Evolutionary conservation across 2,329 filamentous ascomycete genomes (phyloP).

Genomic region (Meredithiella fracta): DNA sequence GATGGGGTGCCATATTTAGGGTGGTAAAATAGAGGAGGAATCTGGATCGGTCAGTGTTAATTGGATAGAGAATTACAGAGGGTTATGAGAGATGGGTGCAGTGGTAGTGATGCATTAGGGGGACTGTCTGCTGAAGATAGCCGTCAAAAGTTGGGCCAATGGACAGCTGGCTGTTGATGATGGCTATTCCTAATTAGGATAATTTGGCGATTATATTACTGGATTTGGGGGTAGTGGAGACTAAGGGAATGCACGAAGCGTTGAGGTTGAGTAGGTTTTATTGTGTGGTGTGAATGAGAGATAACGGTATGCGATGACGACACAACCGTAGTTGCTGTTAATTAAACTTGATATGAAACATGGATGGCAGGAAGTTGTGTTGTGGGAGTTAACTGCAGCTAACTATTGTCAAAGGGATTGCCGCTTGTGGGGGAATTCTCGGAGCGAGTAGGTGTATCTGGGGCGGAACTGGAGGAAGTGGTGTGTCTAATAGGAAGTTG

Average conservation of each 20-base stretch:
- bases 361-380: background rate
- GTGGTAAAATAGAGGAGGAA: constrained; percentile 5
- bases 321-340: background rate
- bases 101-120: background rate
- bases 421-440: too few relatives aligned
- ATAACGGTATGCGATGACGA: background rate
- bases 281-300: background rate
- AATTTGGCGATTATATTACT: constrained; percentile 6
- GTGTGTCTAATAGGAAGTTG: too few relatives aligned
- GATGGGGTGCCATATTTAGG: background rate
- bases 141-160: constrained; percentile 3
- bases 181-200: background rate
- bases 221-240: constrained; percentile 1
- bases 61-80: background rate
- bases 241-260: constrained; percentile 10
- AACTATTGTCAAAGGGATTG: too few relatives aligned
- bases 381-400: background rate
- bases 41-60: constrained; percentile 8
- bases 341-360: background rate
- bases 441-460: too few relatives aligned
- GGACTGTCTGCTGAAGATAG: background rate
- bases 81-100: background rate
- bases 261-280: constrained; percentile 15
- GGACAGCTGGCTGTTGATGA: constrained; percentile 8
- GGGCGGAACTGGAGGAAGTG: too few relatives aligned